phyloP scores from a whole-genome alignment of 192 early-diverging fungal genomes.

The Backusella parvicylindrica region DNA sequence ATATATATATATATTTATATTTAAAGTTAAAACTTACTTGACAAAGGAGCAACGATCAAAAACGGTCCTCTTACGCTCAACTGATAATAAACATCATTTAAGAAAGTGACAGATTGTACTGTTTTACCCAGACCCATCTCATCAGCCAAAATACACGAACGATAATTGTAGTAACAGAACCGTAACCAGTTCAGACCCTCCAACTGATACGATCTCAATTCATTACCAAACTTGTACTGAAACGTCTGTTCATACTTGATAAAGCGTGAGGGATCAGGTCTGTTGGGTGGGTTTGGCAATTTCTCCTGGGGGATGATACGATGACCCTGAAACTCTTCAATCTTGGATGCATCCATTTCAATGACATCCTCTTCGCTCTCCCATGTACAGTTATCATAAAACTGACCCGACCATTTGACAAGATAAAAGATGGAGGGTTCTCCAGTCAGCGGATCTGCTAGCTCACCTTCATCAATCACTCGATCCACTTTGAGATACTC shows the following conservation, averaged over 20 bases:
- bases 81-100: constrained; percentile 63
- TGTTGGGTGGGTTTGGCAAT: constrained; percentile 33
- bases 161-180: constrained; percentile 74
- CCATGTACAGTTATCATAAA: constrained; percentile 77
- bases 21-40: constrained; percentile 36
- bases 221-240: constrained; percentile 67
- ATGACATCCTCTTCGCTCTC: constrained; percentile 51
- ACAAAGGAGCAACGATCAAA: constrained; percentile 61
- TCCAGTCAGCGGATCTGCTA: constrained; percentile 44
- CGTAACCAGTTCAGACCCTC: constrained; percentile 84
- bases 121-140: constrained; percentile 85
- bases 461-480: constrained; percentile 81
- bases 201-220: constrained; percentile 71
- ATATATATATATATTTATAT: too few relatives aligned
- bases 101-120: constrained; percentile 59
- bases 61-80: constrained; percentile 72
- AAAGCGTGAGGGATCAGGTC: constrained; percentile 45
- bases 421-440: constrained; percentile 62
- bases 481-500: constrained; percentile 72
- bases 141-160: constrained; percentile 89
- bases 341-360: constrained; percentile 61
- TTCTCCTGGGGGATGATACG: constrained; percentile 54
- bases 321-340: constrained; percentile 66
- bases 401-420: constrained; percentile 72
- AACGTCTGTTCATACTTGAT: constrained; percentile 47